Evolutionary conservation across 1,284 basidiomycete genomes (phyloP).

Genomic region (Ceratobasidium papillatum): DNA sequence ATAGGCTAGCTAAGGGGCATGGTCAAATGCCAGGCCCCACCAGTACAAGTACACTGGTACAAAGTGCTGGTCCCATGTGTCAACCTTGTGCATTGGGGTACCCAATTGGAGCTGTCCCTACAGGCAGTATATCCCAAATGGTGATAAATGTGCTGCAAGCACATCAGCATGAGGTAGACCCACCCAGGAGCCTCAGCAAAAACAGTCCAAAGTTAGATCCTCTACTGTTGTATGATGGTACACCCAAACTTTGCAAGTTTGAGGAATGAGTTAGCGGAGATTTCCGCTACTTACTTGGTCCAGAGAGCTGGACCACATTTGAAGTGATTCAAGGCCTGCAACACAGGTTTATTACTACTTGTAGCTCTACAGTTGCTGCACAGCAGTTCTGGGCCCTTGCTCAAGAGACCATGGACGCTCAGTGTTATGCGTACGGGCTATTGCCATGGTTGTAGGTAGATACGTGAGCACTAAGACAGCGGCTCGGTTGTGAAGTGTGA

Average conservation of each 20-base stretch:
- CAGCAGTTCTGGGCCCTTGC: not conserved
- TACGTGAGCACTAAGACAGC: no score
- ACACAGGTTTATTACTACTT: not conserved
- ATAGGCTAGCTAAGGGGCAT: not conserved
- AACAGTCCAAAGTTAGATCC: not conserved
- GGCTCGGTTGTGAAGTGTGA: no score
- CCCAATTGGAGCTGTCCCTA: constrained; percentile 7
- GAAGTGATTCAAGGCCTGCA: constrained; percentile 13
- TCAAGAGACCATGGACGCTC: not conserved
- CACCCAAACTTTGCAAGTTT: not conserved
- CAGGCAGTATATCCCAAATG: not conserved
- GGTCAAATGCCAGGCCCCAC: not conserved
- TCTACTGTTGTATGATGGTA: not conserved
- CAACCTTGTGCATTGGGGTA: not conserved
- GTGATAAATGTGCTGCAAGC: not conserved
- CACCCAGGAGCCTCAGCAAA: not conserved
- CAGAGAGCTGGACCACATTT: not conserved
- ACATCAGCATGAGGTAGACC: not conserved
- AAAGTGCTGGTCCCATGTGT: not conserved
- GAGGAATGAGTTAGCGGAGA: constrained; percentile 3
- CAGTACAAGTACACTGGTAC: not conserved
- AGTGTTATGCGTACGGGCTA: no score
- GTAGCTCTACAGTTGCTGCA: not conserved
- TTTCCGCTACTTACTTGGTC: constrained; percentile 4
- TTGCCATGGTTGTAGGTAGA: no score